phyloP scores from a whole-genome alignment of 2,329 filamentous ascomycete genomes.

The Penicillium frequentans region DNA sequence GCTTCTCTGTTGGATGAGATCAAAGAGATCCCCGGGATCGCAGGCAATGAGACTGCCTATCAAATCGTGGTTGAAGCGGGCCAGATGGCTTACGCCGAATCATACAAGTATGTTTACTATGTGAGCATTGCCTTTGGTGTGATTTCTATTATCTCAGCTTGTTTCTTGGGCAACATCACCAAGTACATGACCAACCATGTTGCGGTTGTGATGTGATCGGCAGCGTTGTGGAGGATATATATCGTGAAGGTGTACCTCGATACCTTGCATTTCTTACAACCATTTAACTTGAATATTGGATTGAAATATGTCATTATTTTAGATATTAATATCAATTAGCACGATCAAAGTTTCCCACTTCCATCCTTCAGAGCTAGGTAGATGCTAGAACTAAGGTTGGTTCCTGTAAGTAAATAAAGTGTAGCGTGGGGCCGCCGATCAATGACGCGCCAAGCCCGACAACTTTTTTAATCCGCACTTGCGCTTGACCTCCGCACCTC shows the following conservation, averaged over 20 bases:
- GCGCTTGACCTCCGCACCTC: constrained; percentile 7
- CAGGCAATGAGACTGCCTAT: constrained; percentile 51
- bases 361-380: no score
- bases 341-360: no score
- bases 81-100: constrained; percentile 57
- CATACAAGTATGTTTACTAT: constrained; percentile 63
- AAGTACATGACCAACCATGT: constrained; percentile 61
- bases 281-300: neutral
- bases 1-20: constrained; percentile 54
- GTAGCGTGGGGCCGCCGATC: constrained; percentile 14
- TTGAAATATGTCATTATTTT: neutral
- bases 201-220: constrained; percentile 48
- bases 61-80: constrained; percentile 56
- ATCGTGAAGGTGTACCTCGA: neutral
- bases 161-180: constrained; percentile 60
- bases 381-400: no score
- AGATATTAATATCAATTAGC: no score
- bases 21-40: constrained; percentile 52
- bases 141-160: constrained; percentile 56
- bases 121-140: constrained; percentile 62
- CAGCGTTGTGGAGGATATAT: neutral
- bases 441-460: constrained; percentile 27
- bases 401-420: neutral
- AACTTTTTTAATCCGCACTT: constrained; percentile 18
- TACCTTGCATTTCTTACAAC: neutral